These are phyloP conservation scores for Epichloe baconii DNA, from an alignment of 2,329 filamentous ascomycete genomes.

Conservation along the genomic window DNA sequence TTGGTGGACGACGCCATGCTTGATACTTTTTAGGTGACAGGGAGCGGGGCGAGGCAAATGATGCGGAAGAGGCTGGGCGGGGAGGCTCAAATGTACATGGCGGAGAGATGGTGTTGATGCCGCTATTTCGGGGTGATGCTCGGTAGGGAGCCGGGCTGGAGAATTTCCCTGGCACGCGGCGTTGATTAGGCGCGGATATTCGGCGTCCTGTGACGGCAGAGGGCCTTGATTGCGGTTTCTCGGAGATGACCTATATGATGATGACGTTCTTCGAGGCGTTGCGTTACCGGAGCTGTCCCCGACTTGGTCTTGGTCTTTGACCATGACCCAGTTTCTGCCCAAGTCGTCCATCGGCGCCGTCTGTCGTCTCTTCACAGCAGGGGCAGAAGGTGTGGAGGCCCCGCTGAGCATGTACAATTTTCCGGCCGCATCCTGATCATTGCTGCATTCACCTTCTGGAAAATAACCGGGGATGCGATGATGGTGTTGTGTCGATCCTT, in stretches of 20 bases:
- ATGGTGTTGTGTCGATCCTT: constrained; percentile 6
- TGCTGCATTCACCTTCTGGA: constrained; percentile 17
- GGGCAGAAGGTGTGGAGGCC: constrained; percentile 29
- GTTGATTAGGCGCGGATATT: constrained; percentile 25
- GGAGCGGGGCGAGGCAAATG: constrained; percentile 19
- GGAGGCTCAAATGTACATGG: constrained; percentile 7
- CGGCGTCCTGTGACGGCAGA: constrained; percentile 26
- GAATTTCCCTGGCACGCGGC: constrained; percentile 18
- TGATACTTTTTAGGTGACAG: constrained; percentile 31
- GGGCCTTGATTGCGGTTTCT: constrained; percentile 20
- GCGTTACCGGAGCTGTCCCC: constrained; percentile 3
- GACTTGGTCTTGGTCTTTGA: constrained; percentile 32
- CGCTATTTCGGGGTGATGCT: constrained; percentile 12
- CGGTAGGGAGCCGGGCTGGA: constrained; percentile 4
- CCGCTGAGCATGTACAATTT: constrained; percentile 18
- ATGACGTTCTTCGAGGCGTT: constrained; percentile 14
- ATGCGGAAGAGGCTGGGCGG: constrained; percentile 18
- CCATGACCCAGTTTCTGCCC: constrained; percentile 58
- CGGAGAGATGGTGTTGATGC: constrained; percentile 21
- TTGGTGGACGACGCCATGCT: constrained; percentile 9
- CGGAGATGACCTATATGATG: constrained; percentile 12
- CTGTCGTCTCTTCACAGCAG: constrained; percentile 40
- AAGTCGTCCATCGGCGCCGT: constrained; percentile 42
- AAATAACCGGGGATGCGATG: constrained; percentile 17
- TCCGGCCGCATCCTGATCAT: constrained; percentile 8